Conservation (phyloP, 495 filamentous ascomycete genomes). For the Aspergillus campestris region DNA sequence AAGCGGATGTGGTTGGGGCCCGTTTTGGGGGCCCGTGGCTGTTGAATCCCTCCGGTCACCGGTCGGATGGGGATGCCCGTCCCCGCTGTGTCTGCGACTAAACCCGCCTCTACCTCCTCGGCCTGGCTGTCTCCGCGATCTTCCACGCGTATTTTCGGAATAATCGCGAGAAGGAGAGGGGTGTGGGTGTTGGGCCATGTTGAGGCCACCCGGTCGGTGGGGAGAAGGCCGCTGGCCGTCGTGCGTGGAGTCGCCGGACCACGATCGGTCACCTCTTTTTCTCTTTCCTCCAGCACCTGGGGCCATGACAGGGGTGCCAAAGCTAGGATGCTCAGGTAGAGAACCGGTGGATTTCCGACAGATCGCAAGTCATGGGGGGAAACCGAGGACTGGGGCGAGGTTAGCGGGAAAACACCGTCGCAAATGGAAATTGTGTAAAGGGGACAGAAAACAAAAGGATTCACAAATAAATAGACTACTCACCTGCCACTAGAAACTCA, state of each 20-base stretch:
- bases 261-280: slow-evolving; percentile 48
- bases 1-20: slow-evolving; percentile 18
- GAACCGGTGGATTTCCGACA: slow-evolving; percentile 20
- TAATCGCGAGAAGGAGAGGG: slow-evolving; percentile 29
- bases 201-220: slow-evolving; percentile 52
- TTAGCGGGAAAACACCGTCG: slow-evolving; percentile 8
- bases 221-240: slow-evolving; percentile 52
- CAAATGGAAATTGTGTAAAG: background rate
- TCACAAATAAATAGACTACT: background rate
- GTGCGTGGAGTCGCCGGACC: slow-evolving; percentile 42
- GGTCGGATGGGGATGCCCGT: slow-evolving; percentile 22
- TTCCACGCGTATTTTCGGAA: slow-evolving; percentile 33
- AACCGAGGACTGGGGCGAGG: slow-evolving; percentile 11
- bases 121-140: slow-evolving; percentile 33
- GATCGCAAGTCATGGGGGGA: slow-evolving; percentile 35
- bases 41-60: slow-evolving; percentile 20
- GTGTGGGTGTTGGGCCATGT: slow-evolving; percentile 50
- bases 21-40: slow-evolving; percentile 34
- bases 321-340: slow-evolving; percentile 22
- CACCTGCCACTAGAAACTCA: slow-evolving; percentile 11
- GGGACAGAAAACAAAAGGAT: background rate
- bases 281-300: slow-evolving; percentile 48
- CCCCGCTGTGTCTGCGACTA: slow-evolving; percentile 22
- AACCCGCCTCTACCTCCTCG: slow-evolving; percentile 34
- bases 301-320: slow-evolving; percentile 34